These are phyloP conservation scores for Rhodotorula sp. DNA, from an alignment of 1,284 basidiomycete genomes.

Conservation along the genomic window DNA sequence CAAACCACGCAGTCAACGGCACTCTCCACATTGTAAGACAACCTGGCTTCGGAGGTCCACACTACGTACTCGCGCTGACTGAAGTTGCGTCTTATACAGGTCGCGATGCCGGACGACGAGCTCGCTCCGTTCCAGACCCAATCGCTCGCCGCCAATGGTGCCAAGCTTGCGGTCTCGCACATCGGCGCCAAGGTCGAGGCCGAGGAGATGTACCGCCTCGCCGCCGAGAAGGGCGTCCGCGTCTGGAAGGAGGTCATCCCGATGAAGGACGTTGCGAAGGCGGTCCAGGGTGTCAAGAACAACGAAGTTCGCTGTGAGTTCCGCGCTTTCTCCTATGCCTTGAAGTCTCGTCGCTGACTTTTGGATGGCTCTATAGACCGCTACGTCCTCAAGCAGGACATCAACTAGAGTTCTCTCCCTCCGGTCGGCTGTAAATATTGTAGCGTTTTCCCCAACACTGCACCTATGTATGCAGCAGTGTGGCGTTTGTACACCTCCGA, in stretches of 20 bases:
- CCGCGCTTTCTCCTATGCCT: not conserved
- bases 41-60: no score
- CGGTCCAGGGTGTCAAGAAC: constrained; percentile 58
- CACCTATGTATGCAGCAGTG: no score
- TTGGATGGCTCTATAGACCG: constrained; percentile 31
- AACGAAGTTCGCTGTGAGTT: constrained; percentile 58
- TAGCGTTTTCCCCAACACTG: no score
- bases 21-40: constrained; percentile 53
- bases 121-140: constrained; percentile 52
- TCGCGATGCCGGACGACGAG: constrained; percentile 57
- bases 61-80: not conserved
- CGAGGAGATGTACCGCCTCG: constrained; percentile 61
- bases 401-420: not conserved
- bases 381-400: constrained; percentile 42
- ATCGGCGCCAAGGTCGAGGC: constrained; percentile 61
- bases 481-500: no score
- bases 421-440: not conserved
- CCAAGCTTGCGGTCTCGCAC: constrained; percentile 54
- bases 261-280: constrained; percentile 61
- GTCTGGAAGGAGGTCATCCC: constrained; percentile 52
- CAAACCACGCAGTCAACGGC: constrained; percentile 54
- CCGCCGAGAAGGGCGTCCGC: constrained; percentile 57
- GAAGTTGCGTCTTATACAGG: constrained; percentile 40
- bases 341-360: not conserved
- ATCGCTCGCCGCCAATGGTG: constrained; percentile 51